Evolutionary conservation across 1,284 basidiomycete species (phyloP).

Genomic region (Amylostereum areolatum): DNA sequence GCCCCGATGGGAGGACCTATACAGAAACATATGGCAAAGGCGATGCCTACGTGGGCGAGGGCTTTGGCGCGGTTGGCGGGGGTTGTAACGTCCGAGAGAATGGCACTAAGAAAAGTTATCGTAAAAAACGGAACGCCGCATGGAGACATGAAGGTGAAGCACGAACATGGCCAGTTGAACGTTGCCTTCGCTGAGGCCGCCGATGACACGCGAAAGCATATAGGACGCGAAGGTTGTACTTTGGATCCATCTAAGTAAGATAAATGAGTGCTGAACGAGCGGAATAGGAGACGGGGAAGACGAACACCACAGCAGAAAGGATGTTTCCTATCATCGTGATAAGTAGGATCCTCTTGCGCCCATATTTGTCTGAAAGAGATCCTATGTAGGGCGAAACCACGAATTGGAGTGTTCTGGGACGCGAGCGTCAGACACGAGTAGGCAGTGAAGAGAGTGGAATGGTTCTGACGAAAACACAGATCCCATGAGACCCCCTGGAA

Average conservation of each 20-base stretch:
- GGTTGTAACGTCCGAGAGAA: conserved; percentile 83
- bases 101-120: conserved; percentile 49
- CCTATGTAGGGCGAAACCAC: conserved; percentile 83
- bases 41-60: conserved; percentile 88
- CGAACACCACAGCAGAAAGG: conserved; percentile 73
- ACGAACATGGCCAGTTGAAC: conserved; percentile 76
- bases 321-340: conserved; percentile 90
- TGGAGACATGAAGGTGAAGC: background rate
- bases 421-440: conserved; percentile 6
- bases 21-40: conserved; percentile 89
- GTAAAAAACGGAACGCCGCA: conserved; percentile 2
- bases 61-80: conserved; percentile 73
- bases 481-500: conserved; percentile 77
- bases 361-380: conserved; percentile 77
- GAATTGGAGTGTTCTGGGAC: conserved; percentile 73
- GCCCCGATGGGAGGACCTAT: conserved; percentile 81
- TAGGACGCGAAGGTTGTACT: conserved; percentile 85
- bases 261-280: background rate
- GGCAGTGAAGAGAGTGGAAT: background rate
- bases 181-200: conserved; percentile 86
- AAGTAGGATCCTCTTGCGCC: conserved; percentile 75
- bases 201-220: conserved; percentile 82
- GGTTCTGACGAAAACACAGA: conserved; percentile 78
- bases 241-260: conserved; percentile 68
- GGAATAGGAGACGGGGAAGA: conserved; percentile 8